Percentiles rank a stretch among this genome's conserved stretches.
Evolutionary conservation across 177 flowering plant species (phyloP).

Genomic region (Vitis hybrid): DNA sequence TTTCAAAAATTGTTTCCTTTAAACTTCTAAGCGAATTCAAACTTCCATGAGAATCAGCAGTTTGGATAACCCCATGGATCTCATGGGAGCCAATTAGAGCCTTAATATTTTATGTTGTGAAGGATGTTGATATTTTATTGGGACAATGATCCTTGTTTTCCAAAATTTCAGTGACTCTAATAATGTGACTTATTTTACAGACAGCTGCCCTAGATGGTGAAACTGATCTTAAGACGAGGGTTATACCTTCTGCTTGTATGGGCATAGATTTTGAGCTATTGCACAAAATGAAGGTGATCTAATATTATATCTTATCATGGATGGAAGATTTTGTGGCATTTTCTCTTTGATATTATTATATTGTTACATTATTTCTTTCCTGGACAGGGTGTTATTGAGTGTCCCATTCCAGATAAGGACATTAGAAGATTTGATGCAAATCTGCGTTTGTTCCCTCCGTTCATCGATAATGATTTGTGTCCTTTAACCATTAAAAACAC

Average conservation of each 20-base stretch:
- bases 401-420: slow-evolving; percentile 93
- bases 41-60: neutral
- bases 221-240: slow-evolving; percentile 91
- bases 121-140: neutral
- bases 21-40: neutral
- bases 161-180: slow-evolving; percentile 1
- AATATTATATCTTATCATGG: slow-evolving; percentile 1
- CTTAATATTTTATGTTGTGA: neutral
- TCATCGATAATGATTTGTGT: slow-evolving; percentile 92
- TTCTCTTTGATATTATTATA: slow-evolving; percentile 2
- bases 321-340: slow-evolving; percentile 6
- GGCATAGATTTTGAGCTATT: slow-evolving; percentile 80
- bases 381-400: slow-evolving; percentile 91
- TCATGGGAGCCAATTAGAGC: neutral
- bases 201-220: slow-evolving; percentile 98
- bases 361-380: slow-evolving; percentile 12
- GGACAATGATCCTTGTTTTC: neutral
- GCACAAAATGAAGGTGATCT: slow-evolving; percentile 86
- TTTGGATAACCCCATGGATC: neutral
- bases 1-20: neutral
- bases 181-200: slow-evolving; percentile 34
- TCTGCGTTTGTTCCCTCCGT: slow-evolving; percentile 91
- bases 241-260: slow-evolving; percentile 82
- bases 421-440: slow-evolving; percentile 96
- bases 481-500: slow-evolving; percentile 94